Evolutionary conservation across 179 eudicot genomes (phyloP).

Genomic region (Actinidia chinensis): DNA sequence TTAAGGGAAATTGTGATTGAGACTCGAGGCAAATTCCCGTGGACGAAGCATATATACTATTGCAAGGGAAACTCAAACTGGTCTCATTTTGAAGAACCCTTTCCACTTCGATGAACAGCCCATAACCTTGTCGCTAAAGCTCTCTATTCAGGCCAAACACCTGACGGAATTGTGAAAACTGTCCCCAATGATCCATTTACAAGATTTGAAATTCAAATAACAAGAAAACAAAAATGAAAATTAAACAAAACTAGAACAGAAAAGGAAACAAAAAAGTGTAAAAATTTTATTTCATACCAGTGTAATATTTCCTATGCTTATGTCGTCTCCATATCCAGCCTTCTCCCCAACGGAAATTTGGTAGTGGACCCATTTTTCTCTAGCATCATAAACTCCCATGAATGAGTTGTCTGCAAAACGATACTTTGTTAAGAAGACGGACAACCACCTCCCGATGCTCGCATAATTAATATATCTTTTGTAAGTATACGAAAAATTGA

Average conservation of each 20-base stretch:
- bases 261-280: background rate
- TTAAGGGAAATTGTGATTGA: too few relatives aligned
- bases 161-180: background rate
- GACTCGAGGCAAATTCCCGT: too few relatives aligned
- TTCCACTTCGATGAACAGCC: slow-evolving; percentile 36
- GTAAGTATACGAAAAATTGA: background rate
- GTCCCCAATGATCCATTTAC: background rate
- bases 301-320: slow-evolving; percentile 50
- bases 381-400: slow-evolving; percentile 46
- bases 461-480: background rate
- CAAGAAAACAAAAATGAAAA: background rate
- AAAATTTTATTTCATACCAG: slow-evolving; percentile 28
- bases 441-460: slow-evolving; percentile 50
- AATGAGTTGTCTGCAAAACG: slow-evolving; percentile 47
- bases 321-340: slow-evolving; percentile 50
- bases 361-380: slow-evolving; percentile 19
- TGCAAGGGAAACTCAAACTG: slow-evolving; percentile 18
- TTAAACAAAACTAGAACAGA: background rate
- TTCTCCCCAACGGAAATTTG: slow-evolving; percentile 32
- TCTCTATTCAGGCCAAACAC: slow-evolving; percentile 51
- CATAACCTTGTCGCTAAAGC: slow-evolving; percentile 40
- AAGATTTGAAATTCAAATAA: background rate
- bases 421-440: slow-evolving; percentile 32
- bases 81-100: slow-evolving; percentile 28
- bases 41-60: slow-evolving; percentile 13